Percentiles rank a stretch among this genome's conserved stretches.
These are phyloP conservation scores for Nowakowskiella sp. DNA, from an alignment of 192 early-diverging fungal genomes.

Conservation along the genomic window DNA sequence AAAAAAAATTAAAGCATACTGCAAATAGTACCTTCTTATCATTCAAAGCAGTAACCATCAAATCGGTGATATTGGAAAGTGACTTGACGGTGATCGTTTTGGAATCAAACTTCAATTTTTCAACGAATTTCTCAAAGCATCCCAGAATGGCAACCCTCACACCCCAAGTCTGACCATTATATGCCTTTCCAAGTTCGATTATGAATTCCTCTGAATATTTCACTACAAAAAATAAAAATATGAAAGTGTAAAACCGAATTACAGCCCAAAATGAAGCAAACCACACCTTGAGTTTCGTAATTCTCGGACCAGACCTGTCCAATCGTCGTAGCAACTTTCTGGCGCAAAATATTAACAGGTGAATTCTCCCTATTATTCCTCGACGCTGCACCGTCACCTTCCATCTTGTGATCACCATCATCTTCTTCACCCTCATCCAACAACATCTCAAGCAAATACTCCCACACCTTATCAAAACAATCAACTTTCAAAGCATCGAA, in stretches of 20 bases:
- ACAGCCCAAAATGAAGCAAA: conserved; percentile 4
- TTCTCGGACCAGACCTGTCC: conserved; percentile 36
- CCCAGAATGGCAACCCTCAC: conserved; percentile 65
- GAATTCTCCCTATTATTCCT: conserved; percentile 40
- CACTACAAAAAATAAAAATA: conserved; percentile 9
- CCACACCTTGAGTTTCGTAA: conserved; percentile 45
- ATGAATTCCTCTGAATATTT: conserved; percentile 38
- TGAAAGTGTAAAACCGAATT: conserved; percentile 7
- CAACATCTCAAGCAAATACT: conserved; percentile 41
- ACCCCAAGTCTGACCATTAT: conserved; percentile 76
- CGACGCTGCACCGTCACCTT: not conserved
- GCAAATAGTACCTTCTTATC: conserved; percentile 23
- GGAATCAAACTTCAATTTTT: conserved; percentile 13
- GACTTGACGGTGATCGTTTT: not conserved
- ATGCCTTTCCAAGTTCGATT: conserved; percentile 33
- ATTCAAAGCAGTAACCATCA: conserved; percentile 3
- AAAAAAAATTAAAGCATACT: not conserved
- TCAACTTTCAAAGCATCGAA: conserved; percentile 52
- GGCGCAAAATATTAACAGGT: conserved; percentile 52
- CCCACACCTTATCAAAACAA: conserved; percentile 47
- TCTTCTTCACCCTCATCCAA: conserved; percentile 53
- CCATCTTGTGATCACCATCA: conserved; percentile 2
- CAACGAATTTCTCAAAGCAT: conserved; percentile 50
- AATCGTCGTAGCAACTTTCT: conserved; percentile 59
- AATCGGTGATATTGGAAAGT: conserved; percentile 4